These are phyloP conservation scores for Mesembryanthemum crystallinum DNA, from an alignment of 148 eudicot genomes.

Conservation along the genomic window DNA sequence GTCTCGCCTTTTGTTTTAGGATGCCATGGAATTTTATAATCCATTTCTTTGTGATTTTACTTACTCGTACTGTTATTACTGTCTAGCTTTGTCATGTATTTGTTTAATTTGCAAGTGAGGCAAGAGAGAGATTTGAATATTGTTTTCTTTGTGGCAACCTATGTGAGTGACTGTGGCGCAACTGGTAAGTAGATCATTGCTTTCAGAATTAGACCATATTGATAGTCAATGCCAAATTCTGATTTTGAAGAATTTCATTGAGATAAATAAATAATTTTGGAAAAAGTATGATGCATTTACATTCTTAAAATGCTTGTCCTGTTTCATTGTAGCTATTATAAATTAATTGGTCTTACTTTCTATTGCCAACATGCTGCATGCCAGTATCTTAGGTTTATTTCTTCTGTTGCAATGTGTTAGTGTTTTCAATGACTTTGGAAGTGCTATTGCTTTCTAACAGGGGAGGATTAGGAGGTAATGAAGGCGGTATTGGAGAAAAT, in stretches of 20 bases:
- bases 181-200: neutral
- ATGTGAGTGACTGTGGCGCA: neutral
- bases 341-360: too few relatives aligned
- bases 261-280: neutral
- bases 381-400: neutral
- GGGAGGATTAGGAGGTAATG: conserved; percentile 74
- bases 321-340: neutral
- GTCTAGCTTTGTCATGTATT: neutral
- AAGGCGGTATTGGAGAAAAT: conserved; percentile 63
- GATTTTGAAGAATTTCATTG: neutral
- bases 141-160: neutral
- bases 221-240: neutral
- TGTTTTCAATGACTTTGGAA: conserved; percentile 6
- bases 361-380: neutral
- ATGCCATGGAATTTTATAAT: neutral
- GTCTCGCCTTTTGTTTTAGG: neutral
- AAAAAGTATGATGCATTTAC: neutral
- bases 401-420: neutral
- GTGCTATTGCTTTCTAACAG: conserved; percentile 35
- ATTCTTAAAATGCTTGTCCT: neutral
- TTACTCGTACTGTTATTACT: neutral
- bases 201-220: neutral
- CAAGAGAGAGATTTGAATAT: too few relatives aligned
- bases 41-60: neutral
- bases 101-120: neutral